A percentile compares a stretch with the other conserved stretches of the same genome.
phyloP scores from a whole-genome alignment of 345 rosid genomes.

The Lumnitzera racemosa region DNA sequence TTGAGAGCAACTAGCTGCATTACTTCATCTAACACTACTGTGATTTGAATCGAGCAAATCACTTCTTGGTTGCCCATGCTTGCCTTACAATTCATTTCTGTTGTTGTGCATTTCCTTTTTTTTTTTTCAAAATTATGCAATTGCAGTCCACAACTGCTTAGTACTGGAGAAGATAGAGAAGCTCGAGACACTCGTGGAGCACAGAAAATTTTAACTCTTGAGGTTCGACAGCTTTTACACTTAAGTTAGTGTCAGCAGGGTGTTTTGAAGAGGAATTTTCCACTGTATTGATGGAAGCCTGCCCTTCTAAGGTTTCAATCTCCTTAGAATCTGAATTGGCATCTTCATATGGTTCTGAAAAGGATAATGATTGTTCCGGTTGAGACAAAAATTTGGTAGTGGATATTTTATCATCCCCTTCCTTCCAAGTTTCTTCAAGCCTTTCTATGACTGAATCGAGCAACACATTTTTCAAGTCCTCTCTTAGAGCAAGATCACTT shows the following conservation, averaged over 20 bases:
- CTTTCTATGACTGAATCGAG: conserved; percentile 31
- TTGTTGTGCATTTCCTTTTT: too few species aligned
- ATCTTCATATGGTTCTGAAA: conserved; percentile 11
- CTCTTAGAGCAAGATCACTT: conserved; percentile 26
- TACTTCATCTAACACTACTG: too few species aligned
- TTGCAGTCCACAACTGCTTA: conserved; percentile 26
- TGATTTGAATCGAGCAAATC: too few species aligned
- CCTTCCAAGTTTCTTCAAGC: conserved; percentile 28
- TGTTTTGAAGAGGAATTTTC: conserved; percentile 11
- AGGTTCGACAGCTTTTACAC: conserved; percentile 26
- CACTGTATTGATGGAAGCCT: background rate
- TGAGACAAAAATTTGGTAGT: conserved; percentile 18
- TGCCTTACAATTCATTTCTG: too few species aligned
- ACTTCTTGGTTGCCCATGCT: too few species aligned
- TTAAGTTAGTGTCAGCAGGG: conserved; percentile 25
- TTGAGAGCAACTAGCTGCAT: too few species aligned
- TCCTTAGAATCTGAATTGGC: conserved; percentile 4
- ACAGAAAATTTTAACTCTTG: conserved; percentile 41
- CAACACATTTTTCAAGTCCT: conserved; percentile 22
- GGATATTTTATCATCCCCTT: conserved; percentile 23
- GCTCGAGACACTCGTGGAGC: conserved; percentile 36
- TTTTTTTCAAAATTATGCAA: too few species aligned
- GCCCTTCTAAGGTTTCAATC: conserved; percentile 6
- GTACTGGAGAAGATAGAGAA: conserved; percentile 36
- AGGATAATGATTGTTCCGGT: background rate